Evolutionary conservation across 2,329 filamentous ascomycete genomes (phyloP).

Genomic region (Phaeosphaeriaceae sp.): DNA sequence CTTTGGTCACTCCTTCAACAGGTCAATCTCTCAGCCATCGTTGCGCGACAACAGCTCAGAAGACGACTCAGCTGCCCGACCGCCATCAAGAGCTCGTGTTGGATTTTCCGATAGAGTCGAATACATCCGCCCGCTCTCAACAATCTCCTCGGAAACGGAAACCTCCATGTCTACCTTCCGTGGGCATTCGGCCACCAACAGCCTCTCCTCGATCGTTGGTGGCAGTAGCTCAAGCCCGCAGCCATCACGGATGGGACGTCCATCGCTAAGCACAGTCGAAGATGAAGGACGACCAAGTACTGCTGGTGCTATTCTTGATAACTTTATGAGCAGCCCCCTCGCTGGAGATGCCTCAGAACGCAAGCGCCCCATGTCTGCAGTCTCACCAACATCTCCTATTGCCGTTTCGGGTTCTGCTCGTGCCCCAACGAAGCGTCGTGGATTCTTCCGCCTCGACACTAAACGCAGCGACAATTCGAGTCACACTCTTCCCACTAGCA

Average conservation of each 20-base stretch:
- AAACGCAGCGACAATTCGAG: conserved; percentile 48
- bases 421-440: conserved; percentile 41
- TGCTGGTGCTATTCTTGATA: conserved; percentile 72
- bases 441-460: conserved; percentile 60
- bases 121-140: conserved; percentile 81
- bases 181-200: conserved; percentile 77
- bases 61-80: conserved; percentile 39
- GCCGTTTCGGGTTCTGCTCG: conserved; percentile 5
- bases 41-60: conserved; percentile 33
- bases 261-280: conserved; percentile 50
- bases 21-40: conserved; percentile 50
- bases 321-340: conserved; percentile 32
- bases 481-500: conserved; percentile 36
- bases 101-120: conserved; percentile 86
- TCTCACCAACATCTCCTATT: conserved; percentile 29
- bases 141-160: conserved; percentile 84
- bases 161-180: conserved; percentile 74
- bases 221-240: conserved; percentile 58
- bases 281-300: conserved; percentile 67
- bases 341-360: conserved; percentile 32
- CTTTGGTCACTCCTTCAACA: conserved; percentile 45
- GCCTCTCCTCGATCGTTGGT: conserved; percentile 79
- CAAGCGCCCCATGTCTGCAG: conserved; percentile 48
- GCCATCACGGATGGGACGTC: conserved; percentile 50
- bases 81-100: conserved; percentile 68